These are phyloP conservation scores for Mycena venus DNA, from an alignment of 768 basidiomycete species.

Conservation along the genomic window DNA sequence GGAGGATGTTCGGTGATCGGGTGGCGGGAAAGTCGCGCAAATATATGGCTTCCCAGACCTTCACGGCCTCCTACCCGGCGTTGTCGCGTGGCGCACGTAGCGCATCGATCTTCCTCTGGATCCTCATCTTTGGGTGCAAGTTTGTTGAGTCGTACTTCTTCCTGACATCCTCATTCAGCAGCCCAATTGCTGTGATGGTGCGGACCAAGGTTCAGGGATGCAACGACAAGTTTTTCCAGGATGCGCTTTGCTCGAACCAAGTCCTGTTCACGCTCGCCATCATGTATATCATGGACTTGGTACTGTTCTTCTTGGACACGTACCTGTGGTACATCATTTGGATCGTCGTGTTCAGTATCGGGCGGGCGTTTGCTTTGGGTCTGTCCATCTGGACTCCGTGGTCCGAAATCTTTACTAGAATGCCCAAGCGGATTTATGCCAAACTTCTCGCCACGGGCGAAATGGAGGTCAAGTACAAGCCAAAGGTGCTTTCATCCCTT, in stretches of 20 bases:
- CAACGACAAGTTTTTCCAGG: conserved; percentile 86
- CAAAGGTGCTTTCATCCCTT: conserved; percentile 71
- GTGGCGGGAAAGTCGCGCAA: conserved; percentile 98
- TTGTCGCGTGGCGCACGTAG: conserved; percentile 79
- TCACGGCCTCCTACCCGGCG: conserved; percentile 96
- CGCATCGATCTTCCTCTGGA: conserved; percentile 90
- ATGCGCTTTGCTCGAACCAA: conserved; percentile 88
- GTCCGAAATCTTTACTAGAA: conserved; percentile 95
- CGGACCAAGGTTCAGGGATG: conserved; percentile 94
- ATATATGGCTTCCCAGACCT: conserved; percentile 98
- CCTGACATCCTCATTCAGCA: conserved; percentile 95
- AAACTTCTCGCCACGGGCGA: conserved; percentile 95
- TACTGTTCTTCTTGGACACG: conserved; percentile 99
- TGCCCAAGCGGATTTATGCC: conserved; percentile 98
- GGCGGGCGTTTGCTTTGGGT: conserved; percentile 91
- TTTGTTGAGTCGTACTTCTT: conserved; percentile 98
- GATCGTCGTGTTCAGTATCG: conserved; percentile 95
- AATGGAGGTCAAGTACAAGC: conserved; percentile 99
- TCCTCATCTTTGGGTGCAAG: conserved; percentile 96
- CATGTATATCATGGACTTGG: conserved; percentile 99
- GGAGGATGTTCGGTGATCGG: conserved; percentile 98
- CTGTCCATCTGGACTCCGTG: conserved; percentile 99
- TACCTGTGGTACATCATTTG: conserved; percentile 99
- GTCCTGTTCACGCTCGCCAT: conserved; percentile 94
- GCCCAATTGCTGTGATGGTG: conserved; percentile 97